Evolutionary conservation across 331 rosid genomes (phyloP).

Genomic region (Erythrophleum ivorense): DNA sequence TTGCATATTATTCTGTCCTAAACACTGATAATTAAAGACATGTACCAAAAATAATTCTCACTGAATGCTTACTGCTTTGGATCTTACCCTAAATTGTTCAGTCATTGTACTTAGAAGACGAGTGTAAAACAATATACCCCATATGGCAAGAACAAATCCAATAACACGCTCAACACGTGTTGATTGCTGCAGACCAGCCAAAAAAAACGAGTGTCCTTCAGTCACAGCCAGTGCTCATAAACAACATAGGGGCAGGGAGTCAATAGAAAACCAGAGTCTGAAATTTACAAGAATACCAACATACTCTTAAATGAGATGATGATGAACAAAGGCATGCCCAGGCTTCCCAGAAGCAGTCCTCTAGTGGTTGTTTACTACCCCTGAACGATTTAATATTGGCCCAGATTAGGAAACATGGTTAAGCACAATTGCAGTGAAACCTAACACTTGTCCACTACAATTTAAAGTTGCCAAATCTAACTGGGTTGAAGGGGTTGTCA

Average conservation of each 20-base stretch:
- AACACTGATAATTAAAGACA: slow-evolving; percentile 43
- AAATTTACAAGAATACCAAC: slow-evolving; percentile 38
- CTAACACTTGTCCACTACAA: slow-evolving; percentile 12
- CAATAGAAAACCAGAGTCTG: slow-evolving; percentile 22
- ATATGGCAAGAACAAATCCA: slow-evolving; percentile 91
- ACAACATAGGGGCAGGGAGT: slow-evolving; percentile 5
- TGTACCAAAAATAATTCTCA: slow-evolving; percentile 36
- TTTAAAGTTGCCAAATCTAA: slow-evolving; percentile 10
- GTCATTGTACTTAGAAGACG: slow-evolving; percentile 95
- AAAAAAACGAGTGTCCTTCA: slow-evolving; percentile 30
- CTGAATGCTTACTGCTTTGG: slow-evolving; percentile 34
- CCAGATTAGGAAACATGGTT: slow-evolving; percentile 45
- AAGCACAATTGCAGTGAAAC: slow-evolving; percentile 37
- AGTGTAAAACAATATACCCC: slow-evolving; percentile 97
- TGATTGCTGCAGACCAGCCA: slow-evolving; percentile 66
- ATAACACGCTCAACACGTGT: slow-evolving; percentile 87
- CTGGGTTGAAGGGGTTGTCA: neutral
- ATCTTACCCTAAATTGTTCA: slow-evolving; percentile 93
- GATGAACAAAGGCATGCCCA: slow-evolving; percentile 97
- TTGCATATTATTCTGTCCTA: slow-evolving; percentile 85
- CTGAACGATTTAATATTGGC: slow-evolving; percentile 47
- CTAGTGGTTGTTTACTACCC: slow-evolving; percentile 66
- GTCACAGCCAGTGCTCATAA: slow-evolving; percentile 32
- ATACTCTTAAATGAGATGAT: slow-evolving; percentile 89
- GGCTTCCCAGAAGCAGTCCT: slow-evolving; percentile 98